Evolutionary conservation across 2,329 filamentous ascomycete genomes (phyloP).

Genomic region (Coleophoma eucalyptorum): DNA sequence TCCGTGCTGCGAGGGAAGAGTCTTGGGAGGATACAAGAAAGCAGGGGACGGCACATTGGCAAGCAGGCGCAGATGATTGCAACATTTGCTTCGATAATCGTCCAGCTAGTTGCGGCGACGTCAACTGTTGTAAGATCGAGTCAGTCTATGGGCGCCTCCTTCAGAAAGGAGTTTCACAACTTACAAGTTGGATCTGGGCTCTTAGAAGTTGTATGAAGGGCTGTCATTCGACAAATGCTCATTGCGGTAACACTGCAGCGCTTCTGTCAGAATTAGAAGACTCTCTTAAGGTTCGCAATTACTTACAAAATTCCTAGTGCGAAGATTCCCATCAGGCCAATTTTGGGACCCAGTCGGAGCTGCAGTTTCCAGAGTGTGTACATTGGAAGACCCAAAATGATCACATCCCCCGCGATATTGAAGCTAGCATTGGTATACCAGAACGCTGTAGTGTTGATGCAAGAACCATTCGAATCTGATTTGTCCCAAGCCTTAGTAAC

Average conservation of each 20-base stretch:
- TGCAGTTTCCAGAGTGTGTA: neutral
- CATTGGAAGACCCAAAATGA: slow-evolving; percentile 2
- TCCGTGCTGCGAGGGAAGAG: neutral
- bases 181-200: neutral
- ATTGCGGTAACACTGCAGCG: neutral
- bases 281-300: neutral
- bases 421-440: slow-evolving; percentile 1
- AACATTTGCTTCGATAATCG: slow-evolving; percentile 1
- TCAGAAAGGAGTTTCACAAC: neutral
- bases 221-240: neutral
- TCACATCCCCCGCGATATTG: slow-evolving; percentile 1
- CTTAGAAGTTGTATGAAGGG: neutral
- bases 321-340: neutral
- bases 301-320: neutral
- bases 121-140: neutral
- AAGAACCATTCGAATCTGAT: neutral
- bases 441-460: neutral
- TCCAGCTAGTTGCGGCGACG: neutral
- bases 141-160: neutral
- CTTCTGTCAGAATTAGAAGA: neutral
- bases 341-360: neutral
- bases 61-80: slow-evolving; percentile 3
- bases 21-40: neutral
- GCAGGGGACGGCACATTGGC: neutral
- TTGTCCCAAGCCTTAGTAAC: slow-evolving; percentile 1